A percentile compares a stretch with the other conserved stretches of the same genome.
These are phyloP conservation scores for Akanthomyces lecanii DNA, from an alignment of 2,329 filamentous ascomycete species.

Conservation along the genomic window DNA sequence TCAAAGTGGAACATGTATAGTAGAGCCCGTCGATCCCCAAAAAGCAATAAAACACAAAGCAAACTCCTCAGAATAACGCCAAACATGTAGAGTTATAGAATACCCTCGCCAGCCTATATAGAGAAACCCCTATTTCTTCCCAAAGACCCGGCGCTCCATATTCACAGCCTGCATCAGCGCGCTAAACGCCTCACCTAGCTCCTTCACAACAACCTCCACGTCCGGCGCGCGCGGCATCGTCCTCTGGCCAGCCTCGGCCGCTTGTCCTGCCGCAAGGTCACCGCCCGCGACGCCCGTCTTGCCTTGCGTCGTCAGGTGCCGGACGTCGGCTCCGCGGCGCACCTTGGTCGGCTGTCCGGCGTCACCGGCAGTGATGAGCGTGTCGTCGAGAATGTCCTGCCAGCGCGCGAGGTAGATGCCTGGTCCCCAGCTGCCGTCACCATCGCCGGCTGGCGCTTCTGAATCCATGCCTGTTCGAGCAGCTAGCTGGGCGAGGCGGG, in stretches of 20 bases:
- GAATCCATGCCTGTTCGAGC: slow-evolving; percentile 28
- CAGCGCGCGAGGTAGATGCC: slow-evolving; percentile 70
- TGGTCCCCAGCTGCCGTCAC: slow-evolving; percentile 51
- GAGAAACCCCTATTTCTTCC: neutral
- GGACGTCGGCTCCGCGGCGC: slow-evolving; percentile 51
- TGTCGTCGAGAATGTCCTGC: slow-evolving; percentile 68
- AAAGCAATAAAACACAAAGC: no score
- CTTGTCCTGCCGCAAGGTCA: slow-evolving; percentile 25
- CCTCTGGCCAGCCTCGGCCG: slow-evolving; percentile 26
- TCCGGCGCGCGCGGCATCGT: slow-evolving; percentile 35
- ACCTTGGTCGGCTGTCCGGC: slow-evolving; percentile 42
- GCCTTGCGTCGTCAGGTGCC: slow-evolving; percentile 37
- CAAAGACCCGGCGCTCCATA: slow-evolving; percentile 14
- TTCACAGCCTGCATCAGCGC: slow-evolving; percentile 14
- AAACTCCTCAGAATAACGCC: no score
- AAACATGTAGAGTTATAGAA: no score
- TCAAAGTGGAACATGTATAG: no score
- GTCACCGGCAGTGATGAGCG: slow-evolving; percentile 59
- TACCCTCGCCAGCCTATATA: no score
- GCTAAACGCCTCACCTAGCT: slow-evolving; percentile 25
- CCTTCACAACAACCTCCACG: slow-evolving; percentile 38
- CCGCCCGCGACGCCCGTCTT: slow-evolving; percentile 36
- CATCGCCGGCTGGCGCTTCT: neutral
- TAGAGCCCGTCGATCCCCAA: no score
- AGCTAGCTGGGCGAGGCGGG: slow-evolving; percentile 55